Conservation (phyloP, 148 eudicot species). For the Camellia lanceoleosa region DNA sequence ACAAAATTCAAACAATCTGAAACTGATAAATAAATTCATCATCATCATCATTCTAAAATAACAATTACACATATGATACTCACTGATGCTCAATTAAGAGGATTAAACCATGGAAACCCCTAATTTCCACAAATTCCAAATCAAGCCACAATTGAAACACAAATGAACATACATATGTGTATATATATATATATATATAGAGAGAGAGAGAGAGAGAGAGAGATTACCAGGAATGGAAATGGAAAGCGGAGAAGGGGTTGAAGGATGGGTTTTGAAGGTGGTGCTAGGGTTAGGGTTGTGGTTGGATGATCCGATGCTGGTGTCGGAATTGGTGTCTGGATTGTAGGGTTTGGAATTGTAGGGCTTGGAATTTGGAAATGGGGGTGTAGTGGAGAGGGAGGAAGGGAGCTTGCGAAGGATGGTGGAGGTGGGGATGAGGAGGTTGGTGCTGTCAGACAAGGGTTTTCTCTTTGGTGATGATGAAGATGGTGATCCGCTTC, state of each 20-base stretch:
- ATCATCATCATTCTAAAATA: not conserved
- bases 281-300: not conserved
- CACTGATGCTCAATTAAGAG: not conserved
- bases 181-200: too few species aligned
- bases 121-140: not conserved
- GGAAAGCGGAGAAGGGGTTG: not conserved
- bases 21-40: not conserved
- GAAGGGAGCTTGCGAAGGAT: not conserved
- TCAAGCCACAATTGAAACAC: not conserved
- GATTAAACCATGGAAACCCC: not conserved
- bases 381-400: slow-evolving; percentile 8
- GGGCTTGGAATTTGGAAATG: not conserved
- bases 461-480: slow-evolving; percentile 18
- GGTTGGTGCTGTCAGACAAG: slow-evolving; percentile 22
- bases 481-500: not conserved
- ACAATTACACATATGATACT: not conserved
- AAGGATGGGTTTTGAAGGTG: not conserved
- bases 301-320: slow-evolving; percentile 22
- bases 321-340: slow-evolving; percentile 2
- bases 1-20: not conserved
- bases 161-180: not conserved
- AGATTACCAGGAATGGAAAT: not conserved
- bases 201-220: not conserved
- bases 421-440: slow-evolving; percentile 6
- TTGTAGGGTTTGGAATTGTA: not conserved